Evolutionary conservation across 306 rosid genomes (phyloP).

Genomic region (Quercus agrifolia): DNA sequence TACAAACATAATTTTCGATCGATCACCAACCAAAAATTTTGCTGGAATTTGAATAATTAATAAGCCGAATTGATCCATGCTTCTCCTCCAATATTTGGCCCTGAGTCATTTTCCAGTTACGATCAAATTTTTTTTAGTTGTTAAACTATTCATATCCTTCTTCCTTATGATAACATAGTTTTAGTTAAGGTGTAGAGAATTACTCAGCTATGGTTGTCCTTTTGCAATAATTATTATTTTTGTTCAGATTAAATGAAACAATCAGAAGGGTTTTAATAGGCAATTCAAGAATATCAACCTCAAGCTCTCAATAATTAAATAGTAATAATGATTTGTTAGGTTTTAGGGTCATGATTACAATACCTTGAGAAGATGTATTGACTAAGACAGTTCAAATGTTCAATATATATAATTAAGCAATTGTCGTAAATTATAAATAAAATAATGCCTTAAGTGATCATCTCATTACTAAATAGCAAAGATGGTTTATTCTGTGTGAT

Average conservation of each 20-base stretch:
- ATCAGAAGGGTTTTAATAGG: neutral
- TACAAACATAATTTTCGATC: neutral
- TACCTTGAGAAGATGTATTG: slow-evolving; percentile 16
- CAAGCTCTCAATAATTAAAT: neutral
- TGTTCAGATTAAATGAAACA: neutral
- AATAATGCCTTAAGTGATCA: neutral
- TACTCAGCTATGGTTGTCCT: slow-evolving; percentile 14
- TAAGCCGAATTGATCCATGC: neutral
- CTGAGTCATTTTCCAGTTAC: neutral
- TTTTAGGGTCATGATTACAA: neutral
- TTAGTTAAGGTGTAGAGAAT: neutral
- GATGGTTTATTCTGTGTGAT: neutral
- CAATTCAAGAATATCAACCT: slow-evolving; percentile 32
- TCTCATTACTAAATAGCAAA: neutral
- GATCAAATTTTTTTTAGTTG: neutral
- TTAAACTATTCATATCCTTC: neutral
- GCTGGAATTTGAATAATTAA: neutral
- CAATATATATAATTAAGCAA: neutral
- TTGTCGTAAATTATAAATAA: neutral
- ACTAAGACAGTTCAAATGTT: slow-evolving; percentile 24
- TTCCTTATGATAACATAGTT: neutral
- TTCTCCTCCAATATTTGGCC: neutral
- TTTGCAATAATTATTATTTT: slow-evolving; percentile 10
- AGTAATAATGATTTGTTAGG: neutral
- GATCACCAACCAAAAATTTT: slow-evolving; percentile 16